Base-by-base conservation (phyloP, 345 rosid species). In the Durio zibethinus region DNA sequence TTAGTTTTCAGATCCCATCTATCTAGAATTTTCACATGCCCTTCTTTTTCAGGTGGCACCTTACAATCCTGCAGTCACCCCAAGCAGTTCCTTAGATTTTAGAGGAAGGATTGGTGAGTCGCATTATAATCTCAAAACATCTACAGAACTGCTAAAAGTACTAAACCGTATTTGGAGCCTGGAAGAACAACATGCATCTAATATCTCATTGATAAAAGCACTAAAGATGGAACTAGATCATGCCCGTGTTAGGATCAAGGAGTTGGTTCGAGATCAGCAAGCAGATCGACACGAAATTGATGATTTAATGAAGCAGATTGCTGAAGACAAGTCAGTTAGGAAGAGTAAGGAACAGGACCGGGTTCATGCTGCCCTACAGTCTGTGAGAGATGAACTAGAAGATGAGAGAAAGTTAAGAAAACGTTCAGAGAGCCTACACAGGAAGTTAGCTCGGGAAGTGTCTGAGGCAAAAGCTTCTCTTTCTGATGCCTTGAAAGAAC, bases 111-210 rank as follows among this genome's bases (percentile, higher is more conserved):
- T 81, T 74, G 94, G 89, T n/a, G 94, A 90, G 62, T 82, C 94
- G 20, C 87, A 83, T 6, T 91, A 85, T 83, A 90, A 86, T 83
- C 92, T 93, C 69, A 93, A 93, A 80, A 93, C 99, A 43, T 96
- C 99, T 6, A 90, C 97, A 0, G 97, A 96, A 80, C 88, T 96
- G 78, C 84, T 96, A 7, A 96, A 96, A 73, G 97, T 96, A 66
- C 78, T 96, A 66, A 96, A 96, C 52, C 93, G 92, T 68, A 96
- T 93, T 8, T 96, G 98, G 99, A 96, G 92, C 81, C 86, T 93
- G 48, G 98, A 96, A 83, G 99, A 93, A 79, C 97, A 96, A 66
- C 97, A 96, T 67, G 84, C 90, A 1, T 85, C 94, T 9, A 93
- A 91, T 50, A 80, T 90, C 79, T 86, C 97, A n/a, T 76, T 92